Conservation (phyloP, 2,329 filamentous ascomycete species). For the Graphiopsis chlorocephala region DNA sequence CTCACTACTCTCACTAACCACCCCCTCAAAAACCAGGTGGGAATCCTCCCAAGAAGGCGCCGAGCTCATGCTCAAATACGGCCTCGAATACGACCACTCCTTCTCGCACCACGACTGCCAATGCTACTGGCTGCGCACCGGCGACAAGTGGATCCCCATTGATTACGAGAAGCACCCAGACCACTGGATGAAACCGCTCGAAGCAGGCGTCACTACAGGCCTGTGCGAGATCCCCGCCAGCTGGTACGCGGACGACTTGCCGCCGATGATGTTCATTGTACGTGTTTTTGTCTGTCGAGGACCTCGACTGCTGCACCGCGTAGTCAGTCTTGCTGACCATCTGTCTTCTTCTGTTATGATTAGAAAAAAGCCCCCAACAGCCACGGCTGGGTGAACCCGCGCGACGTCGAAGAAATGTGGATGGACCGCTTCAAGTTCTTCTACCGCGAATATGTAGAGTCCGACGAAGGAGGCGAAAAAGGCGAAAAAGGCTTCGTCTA, state of each 20-base stretch:
- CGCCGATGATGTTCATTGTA: conserved; percentile 68
- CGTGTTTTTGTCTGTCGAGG: not conserved
- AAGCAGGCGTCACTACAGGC: conserved; percentile 58
- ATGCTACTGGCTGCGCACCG: conserved; percentile 62
- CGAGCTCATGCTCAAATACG: conserved; percentile 63
- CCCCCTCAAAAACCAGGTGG: conserved; percentile 47
- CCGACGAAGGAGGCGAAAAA: conserved; percentile 41
- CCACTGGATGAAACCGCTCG: conserved; percentile 65
- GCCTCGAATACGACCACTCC: conserved; percentile 67
- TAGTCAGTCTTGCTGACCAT: not conserved
- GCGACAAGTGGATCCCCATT: conserved; percentile 66
- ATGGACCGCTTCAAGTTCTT: conserved; percentile 69
- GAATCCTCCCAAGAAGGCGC: conserved; percentile 67
- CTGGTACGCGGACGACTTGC: conserved; percentile 61
- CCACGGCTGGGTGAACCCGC: conserved; percentile 57
- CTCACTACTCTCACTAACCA: not conserved
- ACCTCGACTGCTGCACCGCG: no score
- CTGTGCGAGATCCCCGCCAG: conserved; percentile 64
- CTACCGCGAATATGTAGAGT: conserved; percentile 49
- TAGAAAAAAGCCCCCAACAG: conserved; percentile 50
- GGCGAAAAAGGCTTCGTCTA: conserved; percentile 71
- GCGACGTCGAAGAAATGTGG: conserved; percentile 65
- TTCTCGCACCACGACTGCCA: conserved; percentile 66
- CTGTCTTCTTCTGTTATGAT: no score
- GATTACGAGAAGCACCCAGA: conserved; percentile 62